A percentile compares a stretch with the other conserved stretches of the same genome.
These are phyloP conservation scores for Leccinum boreale DNA, from an alignment of 768 basidiomycete species.

Conservation along the genomic window DNA sequence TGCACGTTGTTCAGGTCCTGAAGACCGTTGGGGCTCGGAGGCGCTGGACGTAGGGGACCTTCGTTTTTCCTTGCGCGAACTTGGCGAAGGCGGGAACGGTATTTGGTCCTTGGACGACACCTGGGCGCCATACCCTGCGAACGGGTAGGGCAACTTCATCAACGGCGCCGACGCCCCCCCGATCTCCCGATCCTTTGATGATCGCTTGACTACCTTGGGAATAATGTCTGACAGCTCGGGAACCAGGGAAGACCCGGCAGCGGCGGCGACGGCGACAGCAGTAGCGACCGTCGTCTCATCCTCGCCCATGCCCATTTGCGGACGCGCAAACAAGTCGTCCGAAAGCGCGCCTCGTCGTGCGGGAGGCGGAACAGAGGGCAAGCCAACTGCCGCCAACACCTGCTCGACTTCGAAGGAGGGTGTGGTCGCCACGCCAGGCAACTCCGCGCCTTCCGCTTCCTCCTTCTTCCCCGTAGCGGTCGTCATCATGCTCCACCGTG, in stretches of 20 bases:
- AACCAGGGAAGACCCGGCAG: slow-evolving; percentile 14
- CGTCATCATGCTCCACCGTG: slow-evolving; percentile 35
- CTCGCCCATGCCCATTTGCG: slow-evolving; percentile 28
- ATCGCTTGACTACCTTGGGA: slow-evolving; percentile 44
- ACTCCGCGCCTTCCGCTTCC: slow-evolving; percentile 17
- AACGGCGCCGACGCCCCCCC: slow-evolving; percentile 41
- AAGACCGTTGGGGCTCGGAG: slow-evolving; percentile 29
- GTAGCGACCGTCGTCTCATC: neutral
- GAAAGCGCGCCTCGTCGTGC: slow-evolving; percentile 58
- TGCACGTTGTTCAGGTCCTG: slow-evolving; percentile 27
- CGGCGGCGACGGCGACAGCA: neutral
- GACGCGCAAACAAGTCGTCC: slow-evolving; percentile 63
- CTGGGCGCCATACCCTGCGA: slow-evolving; percentile 58
- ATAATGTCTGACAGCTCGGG: slow-evolving; percentile 40
- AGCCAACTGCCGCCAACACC: slow-evolving; percentile 57
- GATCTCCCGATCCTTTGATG: slow-evolving; percentile 45
- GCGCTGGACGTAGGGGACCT: slow-evolving; percentile 26
- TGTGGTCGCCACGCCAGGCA: slow-evolving; percentile 29
- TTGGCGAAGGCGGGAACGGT: slow-evolving; percentile 71
- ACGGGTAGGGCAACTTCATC: slow-evolving; percentile 66
- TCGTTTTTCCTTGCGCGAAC: slow-evolving; percentile 39
- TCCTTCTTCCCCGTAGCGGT: slow-evolving; percentile 27
- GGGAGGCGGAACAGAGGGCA: slow-evolving; percentile 46
- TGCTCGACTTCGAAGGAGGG: slow-evolving; percentile 50
- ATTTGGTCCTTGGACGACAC: slow-evolving; percentile 61